Percentiles rank a stretch among this genome's conserved stretches.
Conservation (phyloP, 108 stramenopile genomes). For the Aureococcus anophagefferens region DNA sequence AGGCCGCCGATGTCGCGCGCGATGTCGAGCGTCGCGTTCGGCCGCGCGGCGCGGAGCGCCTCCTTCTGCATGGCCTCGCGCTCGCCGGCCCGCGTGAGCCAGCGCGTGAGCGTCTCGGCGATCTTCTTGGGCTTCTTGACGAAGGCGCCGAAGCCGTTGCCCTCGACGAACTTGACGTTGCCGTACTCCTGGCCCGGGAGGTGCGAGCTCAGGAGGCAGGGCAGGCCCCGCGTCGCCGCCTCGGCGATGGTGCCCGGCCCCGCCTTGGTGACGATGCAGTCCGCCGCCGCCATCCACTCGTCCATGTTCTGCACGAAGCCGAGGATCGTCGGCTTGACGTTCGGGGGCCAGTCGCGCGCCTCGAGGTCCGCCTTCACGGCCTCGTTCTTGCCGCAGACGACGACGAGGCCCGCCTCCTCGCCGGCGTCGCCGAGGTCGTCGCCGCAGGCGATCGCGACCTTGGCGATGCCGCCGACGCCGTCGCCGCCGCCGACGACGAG, state of each 20-base stretch:
- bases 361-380: slow-evolving; percentile 44
- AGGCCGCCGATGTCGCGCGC: slow-evolving; percentile 62
- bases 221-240: slow-evolving; percentile 81
- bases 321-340: slow-evolving; percentile 63
- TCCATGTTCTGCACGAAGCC: slow-evolving; percentile 94
- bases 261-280: slow-evolving; percentile 67
- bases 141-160: slow-evolving; percentile 79
- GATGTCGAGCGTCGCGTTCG: slow-evolving; percentile 70
- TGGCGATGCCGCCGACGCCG: slow-evolving; percentile 81
- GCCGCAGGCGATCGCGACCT: slow-evolving; percentile 61
- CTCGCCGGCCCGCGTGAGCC: slow-evolving; percentile 48
- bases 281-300: slow-evolving; percentile 82
- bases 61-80: slow-evolving; percentile 47
- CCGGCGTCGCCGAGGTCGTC: slow-evolving; percentile 42
- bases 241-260: slow-evolving; percentile 95
- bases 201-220: slow-evolving; percentile 76
- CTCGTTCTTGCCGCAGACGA: slow-evolving; percentile 87
- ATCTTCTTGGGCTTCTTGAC: slow-evolving; percentile 58
- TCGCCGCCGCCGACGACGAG: slow-evolving; percentile 87
- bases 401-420: slow-evolving; percentile 61
- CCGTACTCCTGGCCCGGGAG: slow-evolving; percentile 93
- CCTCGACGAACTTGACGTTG: slow-evolving; percentile 76
- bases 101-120: slow-evolving; percentile 65
- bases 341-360: slow-evolving; percentile 10
- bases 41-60: slow-evolving; percentile 64